A percentile compares a stretch with the other conserved stretches of the same genome.
phyloP scores from a whole-genome alignment of 768 basidiomycete species.

The Phylloporus arenicola region DNA sequence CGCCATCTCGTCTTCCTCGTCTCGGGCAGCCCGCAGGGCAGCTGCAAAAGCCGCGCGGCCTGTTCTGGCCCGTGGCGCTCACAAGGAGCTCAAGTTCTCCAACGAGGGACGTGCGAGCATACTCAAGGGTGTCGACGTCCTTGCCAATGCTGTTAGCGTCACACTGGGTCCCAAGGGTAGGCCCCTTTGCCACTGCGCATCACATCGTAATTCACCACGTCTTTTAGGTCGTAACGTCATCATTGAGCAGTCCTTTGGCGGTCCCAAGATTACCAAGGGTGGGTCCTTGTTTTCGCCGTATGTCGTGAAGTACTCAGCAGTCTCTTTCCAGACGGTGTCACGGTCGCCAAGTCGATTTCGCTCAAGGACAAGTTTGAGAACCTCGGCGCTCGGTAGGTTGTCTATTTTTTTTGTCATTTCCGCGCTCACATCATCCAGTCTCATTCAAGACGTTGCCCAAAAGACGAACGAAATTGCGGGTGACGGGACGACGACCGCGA shows the following conservation, averaged over 20 bases:
- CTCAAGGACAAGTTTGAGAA: constrained; percentile 99
- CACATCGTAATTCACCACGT: constrained; percentile 10
- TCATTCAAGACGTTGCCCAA: constrained; percentile 91
- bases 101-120: constrained; percentile 93
- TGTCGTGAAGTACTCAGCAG: constrained; percentile 3
- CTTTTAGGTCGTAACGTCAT: constrained; percentile 88
- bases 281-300: constrained; percentile 13
- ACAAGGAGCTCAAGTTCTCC: constrained; percentile 97
- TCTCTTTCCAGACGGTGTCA: constrained; percentile 77
- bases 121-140: constrained; percentile 91
- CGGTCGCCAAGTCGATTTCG: constrained; percentile 90
- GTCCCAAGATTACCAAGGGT: constrained; percentile 97
- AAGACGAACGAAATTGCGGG: constrained; percentile 97
- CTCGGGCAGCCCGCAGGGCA: constrained; percentile 62
- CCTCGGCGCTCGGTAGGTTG: constrained; percentile 88
- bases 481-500: constrained; percentile 97
- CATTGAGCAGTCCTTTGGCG: constrained; percentile 88
- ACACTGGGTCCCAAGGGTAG: constrained; percentile 94
- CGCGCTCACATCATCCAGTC: constrained; percentile 39
- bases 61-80: constrained; percentile 61
- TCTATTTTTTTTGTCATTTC: background rate
- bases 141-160: constrained; percentile 94
- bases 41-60: constrained; percentile 54
- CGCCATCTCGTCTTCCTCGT: constrained; percentile 61
- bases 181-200: constrained; percentile 5